Evolutionary conservation across 345 rosid species (phyloP).

Genomic region (Brassica incana): DNA sequence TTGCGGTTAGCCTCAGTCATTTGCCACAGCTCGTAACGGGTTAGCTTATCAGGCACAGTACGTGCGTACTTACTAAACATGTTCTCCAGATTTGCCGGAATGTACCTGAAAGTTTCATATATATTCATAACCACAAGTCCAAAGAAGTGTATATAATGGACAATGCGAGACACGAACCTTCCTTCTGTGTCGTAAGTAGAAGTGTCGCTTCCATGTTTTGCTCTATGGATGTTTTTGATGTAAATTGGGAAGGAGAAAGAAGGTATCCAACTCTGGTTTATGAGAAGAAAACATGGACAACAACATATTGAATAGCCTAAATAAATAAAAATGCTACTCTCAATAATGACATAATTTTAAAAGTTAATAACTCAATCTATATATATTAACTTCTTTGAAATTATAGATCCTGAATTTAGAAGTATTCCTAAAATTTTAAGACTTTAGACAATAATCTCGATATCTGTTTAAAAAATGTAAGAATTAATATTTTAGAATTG

Average conservation of each 20-base stretch:
- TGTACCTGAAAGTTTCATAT: constrained; percentile 35
- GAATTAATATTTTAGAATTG: too few relatives aligned
- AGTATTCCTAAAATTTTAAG: too few relatives aligned
- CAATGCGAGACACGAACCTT: constrained; percentile 41
- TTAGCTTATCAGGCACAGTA: constrained; percentile 56
- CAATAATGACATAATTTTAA: not conserved
- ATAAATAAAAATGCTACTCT: not conserved
- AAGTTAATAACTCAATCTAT: not conserved
- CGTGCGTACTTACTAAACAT: constrained; percentile 66
- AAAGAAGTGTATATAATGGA: not conserved
- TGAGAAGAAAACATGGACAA: not conserved
- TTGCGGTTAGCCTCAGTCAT: constrained; percentile 57
- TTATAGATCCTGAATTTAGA: not conserved
- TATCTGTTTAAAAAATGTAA: not conserved
- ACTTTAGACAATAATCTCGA: too few relatives aligned
- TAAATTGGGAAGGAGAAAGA: constrained; percentile 49
- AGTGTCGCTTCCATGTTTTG: constrained; percentile 67
- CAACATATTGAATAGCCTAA: not conserved
- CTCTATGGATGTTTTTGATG: constrained; percentile 59
- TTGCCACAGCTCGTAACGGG: constrained; percentile 52
- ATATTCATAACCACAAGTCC: not conserved
- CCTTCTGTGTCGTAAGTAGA: constrained; percentile 65
- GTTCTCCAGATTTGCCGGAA: constrained; percentile 60
- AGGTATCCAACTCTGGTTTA: constrained; percentile 58
- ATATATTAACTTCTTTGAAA: not conserved